Evolutionary conservation across 352 stramenopile genomes (phyloP).

Genomic region (Pythium aristosporum): DNA sequence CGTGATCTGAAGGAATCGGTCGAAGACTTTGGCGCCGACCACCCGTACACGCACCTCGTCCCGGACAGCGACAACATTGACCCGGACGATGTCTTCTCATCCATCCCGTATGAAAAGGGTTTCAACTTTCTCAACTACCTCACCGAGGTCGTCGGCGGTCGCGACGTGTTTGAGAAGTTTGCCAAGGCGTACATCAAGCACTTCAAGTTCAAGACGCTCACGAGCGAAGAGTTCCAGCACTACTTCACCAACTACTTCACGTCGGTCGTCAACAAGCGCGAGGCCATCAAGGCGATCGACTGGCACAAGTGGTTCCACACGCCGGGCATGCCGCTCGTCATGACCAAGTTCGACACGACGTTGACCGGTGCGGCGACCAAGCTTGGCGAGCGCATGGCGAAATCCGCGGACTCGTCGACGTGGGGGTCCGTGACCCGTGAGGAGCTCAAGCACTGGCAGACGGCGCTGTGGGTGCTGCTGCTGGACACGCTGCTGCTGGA

Average conservation of each 20-base stretch:
- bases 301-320: no score
- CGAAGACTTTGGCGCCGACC: conserved; percentile 32
- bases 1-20: conserved; percentile 26
- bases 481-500: no score
- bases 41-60: conserved; percentile 71
- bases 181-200: conserved; percentile 82
- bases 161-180: conserved; percentile 54
- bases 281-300: no score
- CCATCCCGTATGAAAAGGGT: conserved; percentile 82
- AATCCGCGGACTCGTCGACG: no score
- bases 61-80: conserved; percentile 77
- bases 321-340: no score
- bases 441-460: no score
- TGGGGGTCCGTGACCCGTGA: no score
- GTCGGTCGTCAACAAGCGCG: conserved; percentile 17
- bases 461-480: no score
- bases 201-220: conserved; percentile 81
- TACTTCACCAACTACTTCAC: conserved; percentile 65
- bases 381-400: no score
- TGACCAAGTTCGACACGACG: no score
- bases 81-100: conserved; percentile 89
- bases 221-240: conserved; percentile 53
- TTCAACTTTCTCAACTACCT: conserved; percentile 46
- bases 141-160: conserved; percentile 30
- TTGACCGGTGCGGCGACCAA: no score